Evolutionary conservation across 2,329 filamentous ascomycete genomes (phyloP), one percentile per base, ranked within the genome.

Genomic region (Penicillium sp.): DNA sequence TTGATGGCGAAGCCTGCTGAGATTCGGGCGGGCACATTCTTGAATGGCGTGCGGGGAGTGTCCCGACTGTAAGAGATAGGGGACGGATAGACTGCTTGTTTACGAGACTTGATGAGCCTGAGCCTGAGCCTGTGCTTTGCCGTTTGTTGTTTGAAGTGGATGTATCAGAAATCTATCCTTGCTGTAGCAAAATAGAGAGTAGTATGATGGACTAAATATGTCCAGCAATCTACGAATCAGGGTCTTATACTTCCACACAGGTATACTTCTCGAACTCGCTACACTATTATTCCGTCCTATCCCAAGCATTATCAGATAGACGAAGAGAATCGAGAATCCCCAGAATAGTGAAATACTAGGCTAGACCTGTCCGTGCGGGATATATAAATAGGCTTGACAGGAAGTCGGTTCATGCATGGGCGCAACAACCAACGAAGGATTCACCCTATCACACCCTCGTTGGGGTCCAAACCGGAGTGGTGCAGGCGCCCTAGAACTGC

Each of bases 1-100:
- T 51, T 72, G 61, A 61, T 67, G 44, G 66, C 58, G n/a, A 68
- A 69, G 50, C 71, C 69, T 3, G 60, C 61, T 37, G 72, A 73
- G 56, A 49, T 73, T 30, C 69, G 67, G 49, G 64, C 63, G 28
- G 72, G 70, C 15, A 56, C 60, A 30, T 64, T 69, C 58, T 33
- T 72, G 60, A 57, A 59, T 33, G 64, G 61, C 33, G 65, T 58
- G 42, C 65, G 63, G 50, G 65, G 66, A 35, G 69, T 73, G 38
- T 66, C 68, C 42, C 68, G 72, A 8, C 50, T 70, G 42, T 73
- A 65, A 65, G 40, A 26, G 30, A 53, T 6, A 50, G 26, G 12
- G 47, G 9, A 49, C 19, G 4, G 49, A 13, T 1, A 9, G 30
- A 19, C 26, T 53, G 30, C n/a, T 53, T 26, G 26, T 26, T 40